Evolutionary conservation across 2,329 filamentous ascomycete genomes (phyloP), one percentile per base, ranked within the genome.

Genomic region (Myriosclerotinia scirpicola): DNA sequence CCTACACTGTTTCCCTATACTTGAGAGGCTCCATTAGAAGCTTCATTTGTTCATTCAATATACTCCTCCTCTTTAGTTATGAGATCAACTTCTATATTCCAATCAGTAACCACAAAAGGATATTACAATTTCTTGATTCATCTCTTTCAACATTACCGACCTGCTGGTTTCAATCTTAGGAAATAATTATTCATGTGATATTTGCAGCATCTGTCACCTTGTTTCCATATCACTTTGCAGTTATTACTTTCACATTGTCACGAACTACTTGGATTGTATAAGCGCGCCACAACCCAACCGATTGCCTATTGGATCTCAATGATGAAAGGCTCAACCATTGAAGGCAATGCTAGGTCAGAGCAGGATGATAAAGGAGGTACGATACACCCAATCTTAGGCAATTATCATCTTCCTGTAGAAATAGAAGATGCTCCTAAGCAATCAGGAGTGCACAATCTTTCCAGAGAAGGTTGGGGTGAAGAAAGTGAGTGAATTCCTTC

Each of bases 381-480:
- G 14, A n/a, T 36, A 34, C 64, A 66, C 55, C 64, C 67, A 26
- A 56, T 66, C 7, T 20, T 62, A 5, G 67, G 56, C 12, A 66
- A 66, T 40, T 68, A 52, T 22, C n/a, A 54, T 54, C 55, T 62
- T 12, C 64, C 67, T 22, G 64, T 68, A 38, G 67, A 68, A 42
- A 42, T 66, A n/a, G 67, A 66, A 14, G 53, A 60, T 40, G 46
- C 42, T 36, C 56, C 15, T 12, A 68, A 68, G 61, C 52, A 26
- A 38, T 69, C 68, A 44, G 67, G 68, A n/a, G 12, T 64, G 6
- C 59, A 68, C 48, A 69, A 68, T 54, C 61, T 69, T 11, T 61
- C 59, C n/a, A 62, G 67, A 54, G 62, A 63, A 26, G 69, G 65
- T n/a, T 71, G 69, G 69, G 56, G 67, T 56, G 69, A 71, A 61